Conservation (phyloP, 371 early-diverging fungal species). For the Synchytrium microbalum region DNA sequence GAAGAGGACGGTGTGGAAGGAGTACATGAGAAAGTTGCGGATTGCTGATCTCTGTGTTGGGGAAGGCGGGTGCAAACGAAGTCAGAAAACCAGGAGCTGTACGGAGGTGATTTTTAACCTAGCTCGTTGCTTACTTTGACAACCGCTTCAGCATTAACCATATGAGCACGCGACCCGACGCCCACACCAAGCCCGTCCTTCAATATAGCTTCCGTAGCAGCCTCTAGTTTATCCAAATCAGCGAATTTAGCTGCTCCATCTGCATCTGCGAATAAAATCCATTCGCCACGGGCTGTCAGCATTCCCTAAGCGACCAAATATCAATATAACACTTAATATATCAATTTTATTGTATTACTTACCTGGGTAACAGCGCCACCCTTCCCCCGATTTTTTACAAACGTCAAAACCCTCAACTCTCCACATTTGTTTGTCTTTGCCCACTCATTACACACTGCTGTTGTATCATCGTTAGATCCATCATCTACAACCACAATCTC, state of each 20-base stretch:
- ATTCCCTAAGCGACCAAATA: slow-evolving; percentile 55
- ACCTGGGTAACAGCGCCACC: slow-evolving; percentile 92
- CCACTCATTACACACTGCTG: slow-evolving; percentile 54
- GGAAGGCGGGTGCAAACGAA: background rate
- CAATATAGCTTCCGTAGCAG: slow-evolving; percentile 28
- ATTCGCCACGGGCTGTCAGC: slow-evolving; percentile 66
- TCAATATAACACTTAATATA: background rate
- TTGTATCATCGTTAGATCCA: slow-evolving; percentile 73
- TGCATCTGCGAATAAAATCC: slow-evolving; percentile 86
- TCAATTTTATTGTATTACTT: slow-evolving; percentile 4
- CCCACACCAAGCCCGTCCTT: slow-evolving; percentile 53
- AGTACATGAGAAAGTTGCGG: slow-evolving; percentile 84
- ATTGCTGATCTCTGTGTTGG: slow-evolving; percentile 67
- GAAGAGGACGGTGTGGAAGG: slow-evolving; percentile 80
- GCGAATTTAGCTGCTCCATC: slow-evolving; percentile 90
- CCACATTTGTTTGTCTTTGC: slow-evolving; percentile 39
- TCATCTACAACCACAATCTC: slow-evolving; percentile 91
- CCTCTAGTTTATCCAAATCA: slow-evolving; percentile 61
- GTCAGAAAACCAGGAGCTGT: slow-evolving; percentile 2
- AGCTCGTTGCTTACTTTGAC: slow-evolving; percentile 80
- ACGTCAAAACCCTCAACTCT: slow-evolving; percentile 55
- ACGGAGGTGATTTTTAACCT: background rate
- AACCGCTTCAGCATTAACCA: slow-evolving; percentile 83
- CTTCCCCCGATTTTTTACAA: slow-evolving; percentile 84
- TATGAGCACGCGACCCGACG: slow-evolving; percentile 84